Evolutionary conservation across 768 basidiomycete genomes (phyloP).

Genomic region (Collybia mongolica): DNA sequence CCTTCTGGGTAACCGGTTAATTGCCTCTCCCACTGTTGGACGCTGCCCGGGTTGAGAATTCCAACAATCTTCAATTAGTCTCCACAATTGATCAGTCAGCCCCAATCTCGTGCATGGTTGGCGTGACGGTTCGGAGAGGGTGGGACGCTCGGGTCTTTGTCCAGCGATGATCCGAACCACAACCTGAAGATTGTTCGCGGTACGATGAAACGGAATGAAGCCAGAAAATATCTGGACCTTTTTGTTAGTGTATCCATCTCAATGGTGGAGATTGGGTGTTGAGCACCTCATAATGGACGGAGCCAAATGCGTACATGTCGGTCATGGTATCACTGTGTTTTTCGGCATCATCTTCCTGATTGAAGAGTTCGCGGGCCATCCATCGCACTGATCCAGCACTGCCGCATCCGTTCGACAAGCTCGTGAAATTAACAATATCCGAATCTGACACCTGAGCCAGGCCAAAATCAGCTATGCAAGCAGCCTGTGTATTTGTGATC

Average conservation of each 20-base stretch:
- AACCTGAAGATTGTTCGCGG: constrained; percentile 14
- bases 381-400: constrained; percentile 30
- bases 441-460: constrained; percentile 27
- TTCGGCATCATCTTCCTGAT: constrained; percentile 9
- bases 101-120: background rate
- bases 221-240: constrained; percentile 22
- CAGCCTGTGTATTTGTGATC: constrained; percentile 34
- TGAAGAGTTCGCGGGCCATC: constrained; percentile 34
- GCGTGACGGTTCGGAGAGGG: too few relatives aligned
- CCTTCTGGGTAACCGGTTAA: too few relatives aligned
- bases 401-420: constrained; percentile 24
- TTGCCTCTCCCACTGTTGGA: background rate
- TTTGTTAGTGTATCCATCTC: too few relatives aligned
- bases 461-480: constrained; percentile 53
- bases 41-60: background rate
- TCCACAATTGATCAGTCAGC: constrained; percentile 3
- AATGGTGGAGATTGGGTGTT: too few relatives aligned
- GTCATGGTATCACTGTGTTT: constrained; percentile 1
- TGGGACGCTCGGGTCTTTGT: background rate
- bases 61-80: constrained; percentile 4
- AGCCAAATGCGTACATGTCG: constrained; percentile 16
- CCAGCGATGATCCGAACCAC: constrained; percentile 12
- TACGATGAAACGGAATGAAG: constrained; percentile 22
- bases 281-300: constrained; percentile 15
- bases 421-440: constrained; percentile 13